phyloP scores from a whole-genome alignment of 495 filamentous ascomycete species.

The Daldinia concentrica region DNA sequence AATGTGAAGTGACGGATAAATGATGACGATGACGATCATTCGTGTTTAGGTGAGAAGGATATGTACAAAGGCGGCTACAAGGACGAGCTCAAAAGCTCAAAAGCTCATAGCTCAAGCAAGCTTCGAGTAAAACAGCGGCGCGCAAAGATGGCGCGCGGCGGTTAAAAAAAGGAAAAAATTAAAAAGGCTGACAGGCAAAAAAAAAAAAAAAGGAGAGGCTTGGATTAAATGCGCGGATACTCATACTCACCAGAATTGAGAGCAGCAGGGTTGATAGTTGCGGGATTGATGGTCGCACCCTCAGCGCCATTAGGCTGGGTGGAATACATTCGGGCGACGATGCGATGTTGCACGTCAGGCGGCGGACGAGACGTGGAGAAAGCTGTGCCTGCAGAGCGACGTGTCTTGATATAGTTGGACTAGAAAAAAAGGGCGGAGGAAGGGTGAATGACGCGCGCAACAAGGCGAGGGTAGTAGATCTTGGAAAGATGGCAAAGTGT shows the following conservation, averaged over 20 bases:
- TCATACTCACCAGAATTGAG: slow-evolving; percentile 62
- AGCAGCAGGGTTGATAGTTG: slow-evolving; percentile 63
- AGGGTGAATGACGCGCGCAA: slow-evolving; percentile 59
- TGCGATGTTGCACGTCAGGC: slow-evolving; percentile 50
- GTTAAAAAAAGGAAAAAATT: neutral
- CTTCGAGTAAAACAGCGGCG: slow-evolving; percentile 5
- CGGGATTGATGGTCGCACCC: slow-evolving; percentile 66
- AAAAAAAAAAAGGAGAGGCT: slow-evolving; percentile 29
- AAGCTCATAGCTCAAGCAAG: slow-evolving; percentile 1
- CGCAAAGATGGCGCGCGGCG: slow-evolving; percentile 19
- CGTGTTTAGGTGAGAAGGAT: slow-evolving; percentile 8
- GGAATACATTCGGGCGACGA: slow-evolving; percentile 62
- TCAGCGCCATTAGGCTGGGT: slow-evolving; percentile 64
- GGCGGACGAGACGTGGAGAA: slow-evolving; percentile 50
- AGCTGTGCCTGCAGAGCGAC: slow-evolving; percentile 59
- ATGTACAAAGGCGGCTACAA: slow-evolving; percentile 3
- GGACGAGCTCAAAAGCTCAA: neutral
- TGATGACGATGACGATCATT: slow-evolving; percentile 45
- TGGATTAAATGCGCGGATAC: slow-evolving; percentile 42
- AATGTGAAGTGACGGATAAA: slow-evolving; percentile 39
- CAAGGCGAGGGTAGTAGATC: slow-evolving; percentile 47
- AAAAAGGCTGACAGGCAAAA: slow-evolving; percentile 15
- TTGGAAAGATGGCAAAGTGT: slow-evolving; percentile 45
- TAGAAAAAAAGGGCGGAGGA: slow-evolving; percentile 45
- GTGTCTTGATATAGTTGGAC: slow-evolving; percentile 67